Percentiles rank a stretch among this genome's conserved stretches.
These are phyloP conservation scores for Ustilago shanxiensis DNA, from an alignment of 1,284 basidiomycete genomes.

Conservation along the genomic window DNA sequence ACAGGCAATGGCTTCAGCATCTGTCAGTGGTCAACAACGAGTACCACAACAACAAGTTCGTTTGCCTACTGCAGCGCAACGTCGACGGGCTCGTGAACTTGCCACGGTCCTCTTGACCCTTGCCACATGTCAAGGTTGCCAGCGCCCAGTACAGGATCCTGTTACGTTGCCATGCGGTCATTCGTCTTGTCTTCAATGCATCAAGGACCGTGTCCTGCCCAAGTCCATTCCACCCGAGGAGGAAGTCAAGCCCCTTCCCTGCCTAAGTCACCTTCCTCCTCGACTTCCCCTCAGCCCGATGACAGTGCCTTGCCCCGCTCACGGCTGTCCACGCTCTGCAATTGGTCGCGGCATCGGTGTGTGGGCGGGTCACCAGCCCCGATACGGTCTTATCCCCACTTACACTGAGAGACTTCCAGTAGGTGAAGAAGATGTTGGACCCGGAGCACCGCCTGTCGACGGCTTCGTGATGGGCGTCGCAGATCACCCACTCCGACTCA, in stretches of 20 bases:
- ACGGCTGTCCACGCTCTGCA: constrained; percentile 56
- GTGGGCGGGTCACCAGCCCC: constrained; percentile 58
- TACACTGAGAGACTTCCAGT: constrained; percentile 41
- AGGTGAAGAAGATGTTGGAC: constrained; percentile 35
- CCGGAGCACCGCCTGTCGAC: constrained; percentile 56
- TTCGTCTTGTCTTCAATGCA: constrained; percentile 58
- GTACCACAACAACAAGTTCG: constrained; percentile 18
- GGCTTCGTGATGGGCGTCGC: constrained; percentile 62
- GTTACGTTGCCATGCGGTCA: constrained; percentile 65
- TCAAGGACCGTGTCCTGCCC: constrained; percentile 37
- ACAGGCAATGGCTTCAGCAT: not conserved
- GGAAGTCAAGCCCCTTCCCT: constrained; percentile 34
- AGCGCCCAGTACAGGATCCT: constrained; percentile 49
- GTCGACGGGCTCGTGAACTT: constrained; percentile 44
- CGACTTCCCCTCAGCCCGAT: constrained; percentile 58
- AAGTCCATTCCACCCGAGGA: constrained; percentile 31
- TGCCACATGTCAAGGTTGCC: constrained; percentile 51
- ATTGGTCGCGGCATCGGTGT: constrained; percentile 61
- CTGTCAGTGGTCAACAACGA: constrained; percentile 6
- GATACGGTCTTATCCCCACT: constrained; percentile 49
- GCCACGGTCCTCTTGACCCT: constrained; percentile 48
- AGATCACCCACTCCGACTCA: constrained; percentile 53
- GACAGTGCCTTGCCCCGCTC: constrained; percentile 57
- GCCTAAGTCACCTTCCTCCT: constrained; percentile 53
- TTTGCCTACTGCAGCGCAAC: constrained; percentile 41